Evolutionary conservation across 1,284 basidiomycete species (phyloP), one percentile per base, ranked within the genome.

Genomic region (Cystobasidium sp.): DNA sequence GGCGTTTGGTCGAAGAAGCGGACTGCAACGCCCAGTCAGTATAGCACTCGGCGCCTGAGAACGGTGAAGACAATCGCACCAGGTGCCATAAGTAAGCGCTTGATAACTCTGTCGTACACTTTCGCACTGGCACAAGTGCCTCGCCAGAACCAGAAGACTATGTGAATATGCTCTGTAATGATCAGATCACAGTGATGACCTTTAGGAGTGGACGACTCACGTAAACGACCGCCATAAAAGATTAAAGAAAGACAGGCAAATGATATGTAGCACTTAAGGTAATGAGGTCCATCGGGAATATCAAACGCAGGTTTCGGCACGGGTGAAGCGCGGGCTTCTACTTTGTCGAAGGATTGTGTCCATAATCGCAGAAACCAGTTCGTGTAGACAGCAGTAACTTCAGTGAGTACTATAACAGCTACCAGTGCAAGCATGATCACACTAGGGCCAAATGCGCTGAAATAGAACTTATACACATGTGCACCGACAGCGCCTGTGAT

Each of bases 1-100:
- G 80, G 79, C 3, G 79, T 80, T 44, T 71, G 68, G 61, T 80
- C 78, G 67, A 76, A 80, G 75, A 79, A 79, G n/a, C 77, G 77
- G 51, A 77, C 76, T 75, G 52, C 37, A 24, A 49, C 22, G 44
- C 49, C 37, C 31, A 53, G n/a, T 20, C 24, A 66, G 68, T 9
- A 1, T 1, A 3, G n/a, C 8, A 12, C 20, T 2, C 37, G 16
- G 20, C 18, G 10, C 14, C 9, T 14, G 43, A n/a, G 12, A 10
- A 6, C 55, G 12, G 20, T 16, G 46, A 37, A 37, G 14, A 56
- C 3, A 9, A 31, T 64, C 77, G 37, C 16, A 78, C 78, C 77
- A 6, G 58, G 74, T 1, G 79, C 77, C 2, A 70, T 71, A 1
- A 80, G 64, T 18, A 80, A 76, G 2, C 58, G 63, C 10, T 65